phyloP scores from a whole-genome alignment of 495 filamentous ascomycete species.

The Gamarada debralockiae region DNA sequence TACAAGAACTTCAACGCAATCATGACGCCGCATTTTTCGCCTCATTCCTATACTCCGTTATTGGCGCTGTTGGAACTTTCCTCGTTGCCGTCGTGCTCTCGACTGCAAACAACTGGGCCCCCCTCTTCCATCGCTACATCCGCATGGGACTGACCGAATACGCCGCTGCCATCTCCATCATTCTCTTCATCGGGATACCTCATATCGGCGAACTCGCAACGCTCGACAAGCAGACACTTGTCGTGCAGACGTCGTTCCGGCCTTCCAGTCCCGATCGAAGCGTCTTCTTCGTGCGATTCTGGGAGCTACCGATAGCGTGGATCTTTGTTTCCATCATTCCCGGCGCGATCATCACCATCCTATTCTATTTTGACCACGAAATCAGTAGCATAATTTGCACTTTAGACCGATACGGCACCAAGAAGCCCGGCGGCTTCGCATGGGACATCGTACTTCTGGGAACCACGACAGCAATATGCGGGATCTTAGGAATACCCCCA shows the following conservation, averaged over 20 bases:
- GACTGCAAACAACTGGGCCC: conserved; percentile 60
- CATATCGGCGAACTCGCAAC: conserved; percentile 58
- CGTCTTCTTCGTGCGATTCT: conserved; percentile 63
- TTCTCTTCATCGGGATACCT: conserved; percentile 64
- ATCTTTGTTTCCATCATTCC: conserved; percentile 62
- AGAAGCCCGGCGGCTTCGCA: conserved; percentile 64
- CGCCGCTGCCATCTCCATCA: conserved; percentile 68
- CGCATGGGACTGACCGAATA: conserved; percentile 65
- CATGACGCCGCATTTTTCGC: conserved; percentile 58
- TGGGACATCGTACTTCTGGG: conserved; percentile 69
- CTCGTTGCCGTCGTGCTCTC: conserved; percentile 62
- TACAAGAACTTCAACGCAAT: conserved; percentile 62
- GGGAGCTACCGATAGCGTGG: conserved; percentile 59
- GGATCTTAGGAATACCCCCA: conserved; percentile 66
- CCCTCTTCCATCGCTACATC: conserved; percentile 62
- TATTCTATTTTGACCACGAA: conserved; percentile 76
- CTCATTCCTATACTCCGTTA: conserved; percentile 66
- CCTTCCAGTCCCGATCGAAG: conserved; percentile 55
- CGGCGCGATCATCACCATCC: conserved; percentile 61
- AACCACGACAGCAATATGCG: conserved; percentile 64
- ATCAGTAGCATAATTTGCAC: conserved; percentile 75
- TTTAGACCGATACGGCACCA: conserved; percentile 60
- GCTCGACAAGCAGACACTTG: conserved; percentile 60
- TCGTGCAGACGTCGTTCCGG: conserved; percentile 52
- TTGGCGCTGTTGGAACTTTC: conserved; percentile 67